Evolutionary conservation across 225 moss, liverwort and hornwort species (phyloP), one percentile per base, ranked within the genome.

Genomic region (Sphagnum contortum): DNA sequence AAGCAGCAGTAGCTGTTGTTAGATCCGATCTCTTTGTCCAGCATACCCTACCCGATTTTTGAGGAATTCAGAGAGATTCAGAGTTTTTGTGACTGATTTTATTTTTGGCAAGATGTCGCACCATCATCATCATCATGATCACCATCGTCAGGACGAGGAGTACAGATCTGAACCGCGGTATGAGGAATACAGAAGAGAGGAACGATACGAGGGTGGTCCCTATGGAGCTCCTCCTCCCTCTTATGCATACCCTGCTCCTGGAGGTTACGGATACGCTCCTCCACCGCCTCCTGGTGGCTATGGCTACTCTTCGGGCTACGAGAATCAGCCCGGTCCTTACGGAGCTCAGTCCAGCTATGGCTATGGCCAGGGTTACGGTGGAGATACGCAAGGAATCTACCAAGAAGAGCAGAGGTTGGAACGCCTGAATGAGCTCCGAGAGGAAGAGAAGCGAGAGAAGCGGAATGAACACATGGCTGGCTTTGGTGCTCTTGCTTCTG

Each of bases 341-440:
- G 56, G 56, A 12, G 56, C 56, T 57, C 56, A 57, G 2, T 13
- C 11, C n/a, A 5, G 56, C 56, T 57, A 57, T 57, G 56, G n/a
- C 11, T 11, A 13, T 11, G 11, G 13, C 56, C n/a, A 57, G 56
- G 56, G 56, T 11, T 57, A 57, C 56, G 13, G 56, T 57, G 56
- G 56, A 12, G 13, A 57, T 5, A 57, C 56, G 9, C 56, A 57
- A n/a, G 56, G n/a, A 11, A n/a, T 57, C 56, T 57, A 57, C 8
- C 56, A 57, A 57, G 56, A 57, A 57, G 56, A 57, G 56, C 56
- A 57, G 56, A 57, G 56, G 56, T 13, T 57, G 11, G 56, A 57
- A 5, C 11, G 10, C 13, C 56, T 57, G 10, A 57, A 57, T 57
- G 56, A 11, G 56, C 13, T 57, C n/a, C 56, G 11, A 4, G 13